Percentiles rank a stretch among this genome's conserved stretches.
phyloP scores from a whole-genome alignment of 2,329 filamentous ascomycete genomes.

The Cordyceps fumosorosea region DNA sequence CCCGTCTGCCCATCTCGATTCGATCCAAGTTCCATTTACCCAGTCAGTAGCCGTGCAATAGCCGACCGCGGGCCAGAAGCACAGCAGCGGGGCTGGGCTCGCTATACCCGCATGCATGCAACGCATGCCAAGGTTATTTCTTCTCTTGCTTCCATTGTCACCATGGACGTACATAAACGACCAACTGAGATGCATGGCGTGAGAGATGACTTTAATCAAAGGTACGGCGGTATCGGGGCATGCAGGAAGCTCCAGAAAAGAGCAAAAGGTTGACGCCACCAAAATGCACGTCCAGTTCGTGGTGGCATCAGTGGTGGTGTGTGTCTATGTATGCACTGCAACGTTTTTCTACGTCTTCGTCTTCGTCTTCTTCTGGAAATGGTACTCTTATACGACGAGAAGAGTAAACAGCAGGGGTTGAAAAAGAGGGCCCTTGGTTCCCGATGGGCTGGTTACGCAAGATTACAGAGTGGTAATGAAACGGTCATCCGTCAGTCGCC shows the following conservation, averaged over 20 bases:
- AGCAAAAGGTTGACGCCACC: slow-evolving; percentile 2
- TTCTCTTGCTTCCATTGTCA: background rate
- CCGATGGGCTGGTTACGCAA: background rate
- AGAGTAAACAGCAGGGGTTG: too few relatives aligned
- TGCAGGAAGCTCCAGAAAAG: background rate
- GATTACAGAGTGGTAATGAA: background rate
- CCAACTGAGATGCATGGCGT: background rate
- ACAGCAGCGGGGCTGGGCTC: too few relatives aligned
- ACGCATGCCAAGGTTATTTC: too few relatives aligned
- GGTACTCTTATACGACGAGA: background rate
- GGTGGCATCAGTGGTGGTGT: background rate
- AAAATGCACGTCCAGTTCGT: background rate
- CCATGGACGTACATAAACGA: background rate
- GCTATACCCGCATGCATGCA: too few relatives aligned
- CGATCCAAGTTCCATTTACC: background rate
- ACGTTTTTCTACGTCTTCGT: background rate
- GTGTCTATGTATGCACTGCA: background rate
- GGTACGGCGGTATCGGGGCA: background rate
- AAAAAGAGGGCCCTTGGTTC: background rate
- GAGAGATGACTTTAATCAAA: too few relatives aligned
- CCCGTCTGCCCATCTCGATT: background rate
- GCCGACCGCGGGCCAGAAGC: background rate
- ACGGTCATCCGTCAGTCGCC: background rate
- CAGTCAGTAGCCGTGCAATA: slow-evolving; percentile 5
- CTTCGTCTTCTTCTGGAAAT: background rate